Conservation (phyloP, 192 early-diverging fungal species). For the Phlyctochytrium arcticum region DNA sequence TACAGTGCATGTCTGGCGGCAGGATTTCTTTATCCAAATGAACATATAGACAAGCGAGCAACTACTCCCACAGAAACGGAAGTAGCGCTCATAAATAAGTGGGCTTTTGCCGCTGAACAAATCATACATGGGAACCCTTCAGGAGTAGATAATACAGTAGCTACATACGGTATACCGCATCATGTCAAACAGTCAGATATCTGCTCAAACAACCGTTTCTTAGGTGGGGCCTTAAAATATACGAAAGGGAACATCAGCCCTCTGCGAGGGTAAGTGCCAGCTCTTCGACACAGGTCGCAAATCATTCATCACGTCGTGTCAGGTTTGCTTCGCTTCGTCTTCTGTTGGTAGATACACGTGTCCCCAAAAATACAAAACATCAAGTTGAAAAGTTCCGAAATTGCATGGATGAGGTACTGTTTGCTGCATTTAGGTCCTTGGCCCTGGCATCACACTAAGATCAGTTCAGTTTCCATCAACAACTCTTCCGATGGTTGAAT, state of each 20-base stretch:
- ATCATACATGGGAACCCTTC: conserved; percentile 94
- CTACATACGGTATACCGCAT: conserved; percentile 84
- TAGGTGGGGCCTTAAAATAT: conserved; percentile 72
- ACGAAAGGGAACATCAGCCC: conserved; percentile 54
- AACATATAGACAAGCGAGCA: conserved; percentile 2
- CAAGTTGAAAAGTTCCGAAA: conserved; percentile 74
- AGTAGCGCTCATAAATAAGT: conserved; percentile 70
- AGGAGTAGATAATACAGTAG: conserved; percentile 91
- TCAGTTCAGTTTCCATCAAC: conserved; percentile 20
- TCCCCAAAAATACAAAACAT: conserved; percentile 83
- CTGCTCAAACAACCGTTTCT: neutral
- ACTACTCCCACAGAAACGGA: conserved; percentile 16
- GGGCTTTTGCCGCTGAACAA: conserved; percentile 89
- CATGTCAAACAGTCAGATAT: neutral
- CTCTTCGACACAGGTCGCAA: neutral
- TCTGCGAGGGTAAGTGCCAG: conserved; percentile 41
- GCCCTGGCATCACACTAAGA: too few species aligned
- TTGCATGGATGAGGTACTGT: conserved; percentile 17
- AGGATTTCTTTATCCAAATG: conserved; percentile 55
- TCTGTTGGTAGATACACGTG: conserved; percentile 83
- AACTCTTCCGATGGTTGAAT: conserved; percentile 27
- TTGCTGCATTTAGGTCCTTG: too few species aligned
- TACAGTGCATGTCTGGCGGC: conserved; percentile 78
- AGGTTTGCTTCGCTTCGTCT: conserved; percentile 68
- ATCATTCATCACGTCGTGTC: conserved; percentile 8